These are phyloP conservation scores for Globisporangium splendens DNA, from an alignment of 352 stramenopile species.

Conservation along the genomic window DNA sequence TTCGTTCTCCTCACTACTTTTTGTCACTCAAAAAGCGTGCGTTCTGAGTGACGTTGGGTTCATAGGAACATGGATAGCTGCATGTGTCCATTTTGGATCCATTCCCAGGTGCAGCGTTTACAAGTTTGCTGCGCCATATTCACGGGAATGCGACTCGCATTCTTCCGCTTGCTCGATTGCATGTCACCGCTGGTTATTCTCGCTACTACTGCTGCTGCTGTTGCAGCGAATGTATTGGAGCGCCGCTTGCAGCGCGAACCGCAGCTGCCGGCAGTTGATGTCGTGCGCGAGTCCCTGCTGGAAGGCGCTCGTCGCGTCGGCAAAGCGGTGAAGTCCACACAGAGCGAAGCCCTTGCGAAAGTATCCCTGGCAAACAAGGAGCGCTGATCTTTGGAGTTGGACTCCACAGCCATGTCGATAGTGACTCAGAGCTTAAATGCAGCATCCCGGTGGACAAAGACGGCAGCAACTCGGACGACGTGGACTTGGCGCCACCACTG, in stretches of 20 bases:
- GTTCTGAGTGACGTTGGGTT: too few relatives aligned
- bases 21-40: too few relatives aligned
- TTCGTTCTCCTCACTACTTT: background rate
- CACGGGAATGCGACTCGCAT: too few relatives aligned
- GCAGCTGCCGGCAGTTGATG: slow-evolving; percentile 51
- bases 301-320: slow-evolving; percentile 54
- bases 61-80: too few relatives aligned
- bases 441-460: slow-evolving; percentile 6
- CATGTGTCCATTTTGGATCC: too few relatives aligned
- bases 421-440: slow-evolving; percentile 1
- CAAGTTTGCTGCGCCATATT: too few relatives aligned
- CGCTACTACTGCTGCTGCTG: background rate
- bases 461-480: background rate
- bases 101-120: too few relatives aligned
- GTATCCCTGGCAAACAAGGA: slow-evolving; percentile 38
- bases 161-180: background rate
- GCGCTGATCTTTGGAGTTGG: background rate
- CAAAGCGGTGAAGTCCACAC: slow-evolving; percentile 41
- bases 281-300: slow-evolving; percentile 65
- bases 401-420: background rate
- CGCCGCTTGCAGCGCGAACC: slow-evolving; percentile 48
- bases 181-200: background rate
- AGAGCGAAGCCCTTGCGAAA: slow-evolving; percentile 67
- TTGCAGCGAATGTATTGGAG: slow-evolving; percentile 23
- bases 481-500: too few relatives aligned